Evolutionary conservation across 2,329 filamentous ascomycete species (phyloP).

Genomic region (Alternaria tenuissima): DNA sequence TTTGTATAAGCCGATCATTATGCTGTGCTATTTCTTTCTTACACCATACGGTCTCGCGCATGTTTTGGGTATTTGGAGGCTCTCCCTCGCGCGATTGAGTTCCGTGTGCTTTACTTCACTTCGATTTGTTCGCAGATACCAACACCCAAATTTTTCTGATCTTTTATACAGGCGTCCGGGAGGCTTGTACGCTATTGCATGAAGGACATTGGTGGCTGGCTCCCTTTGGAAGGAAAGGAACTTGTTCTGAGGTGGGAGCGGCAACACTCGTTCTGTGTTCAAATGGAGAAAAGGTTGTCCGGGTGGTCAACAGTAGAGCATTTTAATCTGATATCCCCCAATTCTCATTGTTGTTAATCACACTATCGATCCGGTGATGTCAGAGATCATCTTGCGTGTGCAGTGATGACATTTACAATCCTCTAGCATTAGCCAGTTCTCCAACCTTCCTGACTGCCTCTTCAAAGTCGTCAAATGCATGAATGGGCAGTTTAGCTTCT

Average conservation of each 20-base stretch:
- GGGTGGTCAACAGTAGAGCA: slow-evolving; percentile 26
- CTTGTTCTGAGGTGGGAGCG: slow-evolving; percentile 5
- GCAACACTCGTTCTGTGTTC: slow-evolving; percentile 24
- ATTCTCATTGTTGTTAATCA: background rate
- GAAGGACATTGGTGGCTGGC: slow-evolving; percentile 17
- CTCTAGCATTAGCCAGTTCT: slow-evolving; percentile 33
- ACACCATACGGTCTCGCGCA: slow-evolving; percentile 10
- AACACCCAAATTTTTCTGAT: slow-evolving; percentile 17
- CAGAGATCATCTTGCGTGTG: background rate
- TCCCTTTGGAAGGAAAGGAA: slow-evolving; percentile 13
- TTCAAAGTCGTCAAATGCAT: slow-evolving; percentile 78
- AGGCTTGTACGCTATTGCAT: slow-evolving; percentile 11
- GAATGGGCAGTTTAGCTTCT: slow-evolving; percentile 71
- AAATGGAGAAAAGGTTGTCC: slow-evolving; percentile 3
- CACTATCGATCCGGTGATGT: background rate
- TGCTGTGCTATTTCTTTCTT: slow-evolving; percentile 1
- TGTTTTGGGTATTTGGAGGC: slow-evolving; percentile 19
- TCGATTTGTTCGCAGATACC: slow-evolving; percentile 27
- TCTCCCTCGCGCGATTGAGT: slow-evolving; percentile 5
- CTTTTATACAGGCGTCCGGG: slow-evolving; percentile 20
- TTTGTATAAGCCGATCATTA: slow-evolving; percentile 22
- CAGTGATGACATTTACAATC: background rate
- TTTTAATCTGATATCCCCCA: slow-evolving; percentile 32
- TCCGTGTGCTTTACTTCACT: slow-evolving; percentile 5
- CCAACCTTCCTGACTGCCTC: slow-evolving; percentile 62